Percentiles rank a stretch among this genome's conserved stretches.
Evolutionary conservation across 2,329 filamentous ascomycete genomes (phyloP).

Genomic region (Penicillium aurantiogriseum): DNA sequence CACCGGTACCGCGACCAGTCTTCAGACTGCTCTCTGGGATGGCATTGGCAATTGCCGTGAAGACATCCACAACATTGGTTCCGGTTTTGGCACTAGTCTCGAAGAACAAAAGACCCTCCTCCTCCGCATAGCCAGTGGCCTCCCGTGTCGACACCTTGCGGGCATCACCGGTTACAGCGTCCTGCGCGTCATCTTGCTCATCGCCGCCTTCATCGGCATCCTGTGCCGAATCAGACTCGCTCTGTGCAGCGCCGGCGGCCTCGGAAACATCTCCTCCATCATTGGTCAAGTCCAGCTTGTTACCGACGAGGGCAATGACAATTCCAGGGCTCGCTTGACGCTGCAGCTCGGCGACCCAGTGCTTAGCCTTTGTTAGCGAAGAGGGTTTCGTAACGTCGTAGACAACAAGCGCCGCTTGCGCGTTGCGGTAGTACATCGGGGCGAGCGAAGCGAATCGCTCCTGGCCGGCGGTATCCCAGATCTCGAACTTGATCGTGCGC

Average conservation of each 20-base stretch:
- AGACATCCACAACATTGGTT: slow-evolving; percentile 90
- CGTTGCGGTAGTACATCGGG: slow-evolving; percentile 99
- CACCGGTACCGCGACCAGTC: slow-evolving; percentile 71
- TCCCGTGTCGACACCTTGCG: slow-evolving; percentile 89
- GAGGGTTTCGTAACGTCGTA: slow-evolving; percentile 98
- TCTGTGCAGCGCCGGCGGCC: slow-evolving; percentile 31
- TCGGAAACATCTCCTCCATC: slow-evolving; percentile 49
- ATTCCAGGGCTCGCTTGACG: slow-evolving; percentile 94
- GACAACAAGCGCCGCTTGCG: slow-evolving; percentile 93
- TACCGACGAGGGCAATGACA: slow-evolving; percentile 93
- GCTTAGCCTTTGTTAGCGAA: slow-evolving; percentile 92
- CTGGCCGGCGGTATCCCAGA: slow-evolving; percentile 98
- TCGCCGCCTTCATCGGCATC: slow-evolving; percentile 46
- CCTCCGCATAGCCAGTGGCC: slow-evolving; percentile 88
- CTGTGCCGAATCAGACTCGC: slow-evolving; percentile 38
- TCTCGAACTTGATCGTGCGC: slow-evolving; percentile 75
- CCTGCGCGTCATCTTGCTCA: slow-evolving; percentile 55
- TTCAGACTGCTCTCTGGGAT: slow-evolving; percentile 97
- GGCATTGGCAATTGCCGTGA: slow-evolving; percentile 95
- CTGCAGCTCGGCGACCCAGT: slow-evolving; percentile 98
- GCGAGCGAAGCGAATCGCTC: slow-evolving; percentile 95
- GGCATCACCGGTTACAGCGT: slow-evolving; percentile 67
- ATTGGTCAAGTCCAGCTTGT: slow-evolving; percentile 87
- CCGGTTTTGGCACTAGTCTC: slow-evolving; percentile 98
- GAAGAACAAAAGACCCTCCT: slow-evolving; percentile 92